Evolutionary conservation across 768 basidiomycete species (phyloP).

Genomic region (Tephrocybe sp.): DNA sequence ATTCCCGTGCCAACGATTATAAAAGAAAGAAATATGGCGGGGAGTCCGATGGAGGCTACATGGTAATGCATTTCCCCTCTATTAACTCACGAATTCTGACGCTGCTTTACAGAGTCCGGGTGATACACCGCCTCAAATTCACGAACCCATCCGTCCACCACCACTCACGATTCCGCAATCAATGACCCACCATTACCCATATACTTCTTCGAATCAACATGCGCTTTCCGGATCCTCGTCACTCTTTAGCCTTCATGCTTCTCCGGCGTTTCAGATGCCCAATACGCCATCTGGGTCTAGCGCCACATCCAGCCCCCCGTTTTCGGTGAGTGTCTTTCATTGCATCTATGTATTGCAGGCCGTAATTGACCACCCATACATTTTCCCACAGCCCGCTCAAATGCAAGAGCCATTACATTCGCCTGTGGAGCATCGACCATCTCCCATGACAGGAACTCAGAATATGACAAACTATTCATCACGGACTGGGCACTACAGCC

Average conservation of each 20-base stretch:
- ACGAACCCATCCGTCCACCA: slow-evolving; percentile 45
- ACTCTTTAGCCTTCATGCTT: slow-evolving; percentile 52
- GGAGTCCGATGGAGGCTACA: slow-evolving; percentile 53
- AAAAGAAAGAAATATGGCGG: slow-evolving; percentile 58
- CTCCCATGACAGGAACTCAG: slow-evolving; percentile 39
- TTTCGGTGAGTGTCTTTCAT: slow-evolving; percentile 74
- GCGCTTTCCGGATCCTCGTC: slow-evolving; percentile 41
- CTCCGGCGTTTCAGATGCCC: slow-evolving; percentile 61
- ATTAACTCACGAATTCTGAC: slow-evolving; percentile 1
- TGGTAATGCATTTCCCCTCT: slow-evolving; percentile 30
- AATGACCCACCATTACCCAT: slow-evolving; percentile 50
- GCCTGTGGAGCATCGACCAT: slow-evolving; percentile 48
- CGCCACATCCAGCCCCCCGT: slow-evolving; percentile 75
- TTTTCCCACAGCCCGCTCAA: slow-evolving; percentile 62
- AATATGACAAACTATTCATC: slow-evolving; percentile 42
- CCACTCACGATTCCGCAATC: slow-evolving; percentile 66
- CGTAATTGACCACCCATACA: slow-evolving; percentile 29
- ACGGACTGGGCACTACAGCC: slow-evolving; percentile 43
- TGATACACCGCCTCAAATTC: slow-evolving; percentile 43
- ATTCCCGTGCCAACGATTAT: slow-evolving; percentile 63
- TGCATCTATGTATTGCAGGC: slow-evolving; percentile 26
- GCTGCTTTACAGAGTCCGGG: slow-evolving; percentile 36
- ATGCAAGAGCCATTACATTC: slow-evolving; percentile 60
- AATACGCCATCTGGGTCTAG: slow-evolving; percentile 74
- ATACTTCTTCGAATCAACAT: slow-evolving; percentile 36